Conservation (phyloP, 202 grass and related monocot genomes). For the Schoenoplectus triqueter region DNA sequence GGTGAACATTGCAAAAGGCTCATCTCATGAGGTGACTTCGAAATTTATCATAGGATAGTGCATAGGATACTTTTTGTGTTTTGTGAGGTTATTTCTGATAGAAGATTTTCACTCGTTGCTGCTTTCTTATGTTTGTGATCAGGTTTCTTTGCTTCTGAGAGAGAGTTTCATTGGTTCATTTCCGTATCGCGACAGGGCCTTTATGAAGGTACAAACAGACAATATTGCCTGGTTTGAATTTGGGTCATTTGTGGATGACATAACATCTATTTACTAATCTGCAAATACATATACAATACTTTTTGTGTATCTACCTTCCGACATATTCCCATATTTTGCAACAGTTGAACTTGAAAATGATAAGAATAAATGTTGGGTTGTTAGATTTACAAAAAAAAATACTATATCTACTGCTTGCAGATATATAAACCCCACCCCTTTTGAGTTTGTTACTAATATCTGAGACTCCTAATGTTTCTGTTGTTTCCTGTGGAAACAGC, state of each 20-base stretch:
- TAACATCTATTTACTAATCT: background rate
- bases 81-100: slow-evolving; percentile 4
- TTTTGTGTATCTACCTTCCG: background rate
- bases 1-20: background rate
- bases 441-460: slow-evolving; percentile 8
- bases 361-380: background rate
- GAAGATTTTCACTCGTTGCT: slow-evolving; percentile 8
- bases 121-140: slow-evolving; percentile 34
- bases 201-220: slow-evolving; percentile 87
- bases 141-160: slow-evolving; percentile 97
- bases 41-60: background rate
- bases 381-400: background rate
- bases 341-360: slow-evolving; percentile 5
- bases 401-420: slow-evolving; percentile 12
- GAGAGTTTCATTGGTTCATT: slow-evolving; percentile 99
- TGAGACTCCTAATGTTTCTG: slow-evolving; percentile 18
- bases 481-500: slow-evolving; percentile 53
- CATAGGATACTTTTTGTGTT: background rate
- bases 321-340: slow-evolving; percentile 4
- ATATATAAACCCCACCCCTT: background rate
- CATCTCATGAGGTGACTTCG: background rate
- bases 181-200: slow-evolving; percentile 66
- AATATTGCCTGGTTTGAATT: background rate
- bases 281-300: background rate
- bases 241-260: background rate